These are phyloP conservation scores for Centaurea solstitialis DNA, from an alignment of 129 eudicot genomes.

Conservation along the genomic window DNA sequence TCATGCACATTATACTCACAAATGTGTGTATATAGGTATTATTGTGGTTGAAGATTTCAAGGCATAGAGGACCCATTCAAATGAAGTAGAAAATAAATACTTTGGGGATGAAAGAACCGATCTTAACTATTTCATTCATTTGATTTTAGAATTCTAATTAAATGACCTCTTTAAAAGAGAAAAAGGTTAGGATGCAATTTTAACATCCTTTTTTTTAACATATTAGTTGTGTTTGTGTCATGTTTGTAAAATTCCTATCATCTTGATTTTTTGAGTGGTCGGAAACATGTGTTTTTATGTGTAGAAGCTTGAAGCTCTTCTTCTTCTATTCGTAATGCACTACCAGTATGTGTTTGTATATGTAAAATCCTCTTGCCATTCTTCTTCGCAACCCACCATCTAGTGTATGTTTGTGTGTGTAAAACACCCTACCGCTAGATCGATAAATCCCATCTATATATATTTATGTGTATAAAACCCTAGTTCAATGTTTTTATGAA, in stretches of 20 bases:
- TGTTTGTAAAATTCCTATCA: background rate
- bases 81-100: no score
- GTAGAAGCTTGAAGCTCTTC: background rate
- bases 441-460: no score
- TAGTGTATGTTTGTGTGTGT: no score
- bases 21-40: constrained; percentile 8
- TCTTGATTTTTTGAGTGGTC: background rate
- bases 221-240: no score
- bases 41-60: constrained; percentile 9
- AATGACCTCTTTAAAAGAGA: background rate
- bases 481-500: background rate
- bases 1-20: constrained; percentile 15
- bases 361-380: no score
- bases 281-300: background rate
- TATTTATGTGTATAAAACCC: background rate
- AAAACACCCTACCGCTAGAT: no score
- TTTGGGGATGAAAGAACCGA: no score
- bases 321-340: background rate
- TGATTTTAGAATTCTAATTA: background rate
- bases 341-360: background rate
- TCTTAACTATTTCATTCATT: no score
- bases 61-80: background rate
- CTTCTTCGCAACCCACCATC: background rate
- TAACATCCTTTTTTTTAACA: background rate
- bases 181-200: background rate